These are phyloP conservation scores for Ophiocordyceps camponoti-saundersi DNA, from an alignment of 2,329 filamentous ascomycete genomes.

Conservation along the genomic window DNA sequence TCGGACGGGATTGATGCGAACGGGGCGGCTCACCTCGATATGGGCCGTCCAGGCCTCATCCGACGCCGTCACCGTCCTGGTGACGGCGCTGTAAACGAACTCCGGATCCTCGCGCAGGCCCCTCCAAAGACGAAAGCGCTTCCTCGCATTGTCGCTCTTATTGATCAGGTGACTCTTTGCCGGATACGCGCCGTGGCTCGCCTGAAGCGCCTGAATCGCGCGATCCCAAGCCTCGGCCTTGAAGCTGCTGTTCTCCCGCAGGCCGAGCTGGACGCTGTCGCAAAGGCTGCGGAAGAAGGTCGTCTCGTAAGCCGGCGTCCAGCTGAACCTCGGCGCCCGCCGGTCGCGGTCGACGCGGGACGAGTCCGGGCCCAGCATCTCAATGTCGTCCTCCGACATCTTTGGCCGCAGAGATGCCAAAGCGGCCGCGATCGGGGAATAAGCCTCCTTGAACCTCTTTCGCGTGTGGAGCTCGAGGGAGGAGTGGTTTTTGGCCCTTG, in stretches of 20 bases:
- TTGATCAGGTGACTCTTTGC: constrained; percentile 45
- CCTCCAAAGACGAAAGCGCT: constrained; percentile 44
- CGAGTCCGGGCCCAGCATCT: constrained; percentile 17
- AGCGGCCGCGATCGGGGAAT: too few relatives aligned
- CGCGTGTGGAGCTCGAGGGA: too few relatives aligned
- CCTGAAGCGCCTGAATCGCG: constrained; percentile 34
- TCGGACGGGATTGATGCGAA: too few relatives aligned
- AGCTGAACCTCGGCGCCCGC: constrained; percentile 38
- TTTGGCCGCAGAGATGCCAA: neutral
- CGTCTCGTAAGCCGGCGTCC: constrained; percentile 39
- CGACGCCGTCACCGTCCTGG: constrained; percentile 33
- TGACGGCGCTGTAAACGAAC: constrained; percentile 34
- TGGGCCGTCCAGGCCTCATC: constrained; percentile 41
- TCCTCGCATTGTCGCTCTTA: constrained; percentile 46
- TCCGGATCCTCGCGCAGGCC: constrained; percentile 39
- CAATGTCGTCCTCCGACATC: constrained; percentile 23
- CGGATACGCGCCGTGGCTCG: constrained; percentile 37
- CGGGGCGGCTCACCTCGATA: constrained; percentile 31
- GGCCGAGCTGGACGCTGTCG: constrained; percentile 38
- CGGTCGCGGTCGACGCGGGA: constrained; percentile 20
- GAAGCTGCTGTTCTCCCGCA: constrained; percentile 42
- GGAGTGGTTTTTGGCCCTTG: too few relatives aligned
- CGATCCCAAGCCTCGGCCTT: constrained; percentile 45
- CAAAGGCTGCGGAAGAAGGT: constrained; percentile 45
- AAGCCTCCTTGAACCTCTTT: too few relatives aligned